Conservation (phyloP, 148 eudicot species). For the Rhododendron ferrugineum region DNA sequence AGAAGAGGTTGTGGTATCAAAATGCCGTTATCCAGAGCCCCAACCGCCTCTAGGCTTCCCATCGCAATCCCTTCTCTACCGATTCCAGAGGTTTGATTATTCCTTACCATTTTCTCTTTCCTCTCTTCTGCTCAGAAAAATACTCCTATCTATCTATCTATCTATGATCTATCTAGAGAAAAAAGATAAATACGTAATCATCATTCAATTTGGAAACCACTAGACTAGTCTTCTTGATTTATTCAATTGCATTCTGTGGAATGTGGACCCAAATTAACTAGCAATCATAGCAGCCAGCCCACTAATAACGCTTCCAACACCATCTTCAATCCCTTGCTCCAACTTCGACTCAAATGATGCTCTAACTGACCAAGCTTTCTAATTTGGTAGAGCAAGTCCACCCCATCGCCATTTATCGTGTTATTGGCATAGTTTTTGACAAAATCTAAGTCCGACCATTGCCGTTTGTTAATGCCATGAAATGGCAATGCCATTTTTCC, state of each 20-base stretch:
- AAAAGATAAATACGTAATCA: neutral
- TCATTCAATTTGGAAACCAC: neutral
- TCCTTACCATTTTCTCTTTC: neutral
- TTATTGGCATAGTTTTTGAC: neutral
- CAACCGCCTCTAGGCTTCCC: constrained; percentile 16
- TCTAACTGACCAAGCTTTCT: neutral
- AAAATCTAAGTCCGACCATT: neutral
- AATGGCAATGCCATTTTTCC: neutral
- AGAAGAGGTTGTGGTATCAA: constrained; percentile 17
- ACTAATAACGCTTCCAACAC: neutral
- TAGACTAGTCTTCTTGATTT: neutral
- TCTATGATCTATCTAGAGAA: too few relatives aligned
- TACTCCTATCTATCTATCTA: too few relatives aligned
- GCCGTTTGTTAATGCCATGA: neutral
- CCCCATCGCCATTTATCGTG: neutral
- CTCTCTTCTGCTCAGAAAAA: neutral
- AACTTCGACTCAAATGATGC: neutral
- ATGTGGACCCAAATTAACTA: too few relatives aligned
- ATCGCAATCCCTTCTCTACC: constrained; percentile 16
- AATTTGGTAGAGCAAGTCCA: neutral
- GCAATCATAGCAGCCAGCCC: neutral
- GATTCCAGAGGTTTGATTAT: constrained; percentile 16
- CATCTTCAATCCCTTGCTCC: neutral
- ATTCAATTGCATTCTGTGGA: neutral
- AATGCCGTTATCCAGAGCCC: constrained; percentile 45